Percentiles rank a stretch among this genome's conserved stretches.
Evolutionary conservation across 257 asterid species (phyloP).

Genomic region (Primulina huaijiensis): DNA sequence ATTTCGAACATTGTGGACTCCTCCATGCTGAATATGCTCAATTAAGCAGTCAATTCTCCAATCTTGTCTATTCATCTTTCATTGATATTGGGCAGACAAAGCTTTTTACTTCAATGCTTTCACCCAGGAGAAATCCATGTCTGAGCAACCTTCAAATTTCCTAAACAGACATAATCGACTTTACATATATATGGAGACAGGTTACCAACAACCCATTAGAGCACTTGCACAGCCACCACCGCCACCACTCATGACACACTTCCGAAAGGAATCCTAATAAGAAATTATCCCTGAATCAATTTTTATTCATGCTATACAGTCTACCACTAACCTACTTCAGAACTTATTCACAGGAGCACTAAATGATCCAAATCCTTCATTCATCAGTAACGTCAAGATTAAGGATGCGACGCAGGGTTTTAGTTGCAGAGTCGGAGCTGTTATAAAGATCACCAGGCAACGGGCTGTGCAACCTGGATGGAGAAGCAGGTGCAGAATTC

Average conservation of each 20-base stretch:
- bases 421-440: conserved; percentile 60
- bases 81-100: background rate
- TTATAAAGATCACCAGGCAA: conserved; percentile 36
- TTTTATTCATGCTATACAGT: conserved; percentile 43
- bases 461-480: conserved; percentile 45
- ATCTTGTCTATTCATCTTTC: conserved; percentile 23
- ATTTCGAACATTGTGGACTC: conserved; percentile 14
- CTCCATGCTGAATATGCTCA: conserved; percentile 15
- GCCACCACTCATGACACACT: conserved; percentile 25
- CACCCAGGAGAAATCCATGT: conserved; percentile 19
- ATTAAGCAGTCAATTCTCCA: conserved; percentile 22
- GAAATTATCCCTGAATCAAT: conserved; percentile 25
- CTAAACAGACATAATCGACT: conserved; percentile 25
- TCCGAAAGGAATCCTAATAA: conserved; percentile 19
- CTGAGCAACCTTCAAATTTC: conserved; percentile 7
- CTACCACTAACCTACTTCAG: conserved; percentile 18
- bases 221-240: conserved; percentile 26
- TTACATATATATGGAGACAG: conserved; percentile 22
- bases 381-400: conserved; percentile 58
- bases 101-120: conserved; percentile 24
- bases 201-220: conserved; percentile 35
- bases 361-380: conserved; percentile 32
- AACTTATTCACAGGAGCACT: conserved; percentile 34
- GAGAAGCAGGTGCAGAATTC: conserved; percentile 74
- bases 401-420: conserved; percentile 80